A percentile compares a stretch with the other conserved stretches of the same genome.
These are phyloP conservation scores for Aspergillus affinis DNA, from an alignment of 495 filamentous ascomycete species.

Conservation along the genomic window DNA sequence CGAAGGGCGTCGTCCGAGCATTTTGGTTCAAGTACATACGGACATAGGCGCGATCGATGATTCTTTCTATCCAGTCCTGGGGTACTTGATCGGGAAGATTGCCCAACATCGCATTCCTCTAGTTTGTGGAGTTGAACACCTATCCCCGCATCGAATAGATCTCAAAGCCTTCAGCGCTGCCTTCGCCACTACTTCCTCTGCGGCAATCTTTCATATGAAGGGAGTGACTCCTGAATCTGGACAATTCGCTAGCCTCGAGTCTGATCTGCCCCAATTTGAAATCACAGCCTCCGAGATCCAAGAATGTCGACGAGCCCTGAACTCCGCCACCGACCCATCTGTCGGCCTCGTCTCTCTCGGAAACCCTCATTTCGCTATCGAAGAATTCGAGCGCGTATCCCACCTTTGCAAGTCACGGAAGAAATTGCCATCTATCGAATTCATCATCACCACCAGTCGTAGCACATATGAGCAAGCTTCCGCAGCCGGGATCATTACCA, in stretches of 20 bases:
- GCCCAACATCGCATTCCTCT: slow-evolving; percentile 24
- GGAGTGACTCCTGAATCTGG: slow-evolving; percentile 27
- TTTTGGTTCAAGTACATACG: not conserved
- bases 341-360: slow-evolving; percentile 34
- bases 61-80: slow-evolving; percentile 29
- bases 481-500: not conserved
- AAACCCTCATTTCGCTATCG: slow-evolving; percentile 33
- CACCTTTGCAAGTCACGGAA: not conserved
- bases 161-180: slow-evolving; percentile 37
- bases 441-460: slow-evolving; percentile 10
- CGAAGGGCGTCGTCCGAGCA: slow-evolving; percentile 12
- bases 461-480: not conserved
- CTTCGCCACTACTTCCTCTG: slow-evolving; percentile 30
- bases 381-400: slow-evolving; percentile 17
- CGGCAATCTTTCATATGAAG: slow-evolving; percentile 35
- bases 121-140: slow-evolving; percentile 23
- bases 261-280: not conserved
- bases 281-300: slow-evolving; percentile 6
- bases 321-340: slow-evolving; percentile 9
- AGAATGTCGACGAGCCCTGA: slow-evolving; percentile 19
- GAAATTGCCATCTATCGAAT: not conserved
- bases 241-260: not conserved
- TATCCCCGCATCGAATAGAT: slow-evolving; percentile 14
- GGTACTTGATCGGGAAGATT: slow-evolving; percentile 25
- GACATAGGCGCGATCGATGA: slow-evolving; percentile 18